phyloP scores from a whole-genome alignment of 805 yeast species.

The Teunomyces funiuensis region DNA sequence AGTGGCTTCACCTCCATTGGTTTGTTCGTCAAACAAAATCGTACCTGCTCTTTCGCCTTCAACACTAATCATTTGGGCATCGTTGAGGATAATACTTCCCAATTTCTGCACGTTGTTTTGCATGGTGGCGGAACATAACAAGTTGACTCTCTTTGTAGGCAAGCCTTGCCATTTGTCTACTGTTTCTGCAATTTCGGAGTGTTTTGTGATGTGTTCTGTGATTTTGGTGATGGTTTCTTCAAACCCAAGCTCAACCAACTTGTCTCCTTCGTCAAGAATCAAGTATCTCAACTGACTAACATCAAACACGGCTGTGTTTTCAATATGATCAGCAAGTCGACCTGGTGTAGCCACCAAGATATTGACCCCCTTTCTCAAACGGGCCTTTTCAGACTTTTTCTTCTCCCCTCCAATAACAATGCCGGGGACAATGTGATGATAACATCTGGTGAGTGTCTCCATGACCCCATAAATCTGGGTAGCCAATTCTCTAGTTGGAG shows the following conservation, averaged over 20 bases:
- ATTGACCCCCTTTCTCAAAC: conserved; percentile 93
- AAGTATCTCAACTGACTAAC: conserved; percentile 76
- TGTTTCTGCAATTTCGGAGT: conserved; percentile 38
- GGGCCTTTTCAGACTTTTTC: conserved; percentile 93
- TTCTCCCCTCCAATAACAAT: conserved; percentile 98
- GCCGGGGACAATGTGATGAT: conserved; percentile 92
- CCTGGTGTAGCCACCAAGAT: conserved; percentile 98
- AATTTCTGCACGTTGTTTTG: conserved; percentile 76
- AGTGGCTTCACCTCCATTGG: conserved; percentile 20
- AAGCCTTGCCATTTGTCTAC: conserved; percentile 50
- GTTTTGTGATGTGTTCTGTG: conserved; percentile 54
- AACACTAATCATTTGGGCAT: conserved; percentile 68
- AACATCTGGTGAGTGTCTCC: conserved; percentile 67
- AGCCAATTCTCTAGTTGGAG: conserved; percentile 96
- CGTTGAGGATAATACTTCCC: conserved; percentile 71
- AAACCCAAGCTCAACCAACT: conserved; percentile 92
- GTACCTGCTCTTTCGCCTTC: conserved; percentile 24
- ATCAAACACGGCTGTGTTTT: conserved; percentile 77
- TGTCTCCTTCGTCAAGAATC: conserved; percentile 96
- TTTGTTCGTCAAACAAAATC: conserved; percentile 31
- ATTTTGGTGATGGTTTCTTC: conserved; percentile 88
- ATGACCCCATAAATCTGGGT: conserved; percentile 83
- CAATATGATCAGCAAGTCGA: conserved; percentile 89
- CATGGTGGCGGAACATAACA: conserved; percentile 93
- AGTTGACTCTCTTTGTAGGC: conserved; percentile 70